Percentiles rank a stretch among this genome's conserved stretches.
Conservation (phyloP, 441 rosid species). For the Populus hybrid region DNA sequence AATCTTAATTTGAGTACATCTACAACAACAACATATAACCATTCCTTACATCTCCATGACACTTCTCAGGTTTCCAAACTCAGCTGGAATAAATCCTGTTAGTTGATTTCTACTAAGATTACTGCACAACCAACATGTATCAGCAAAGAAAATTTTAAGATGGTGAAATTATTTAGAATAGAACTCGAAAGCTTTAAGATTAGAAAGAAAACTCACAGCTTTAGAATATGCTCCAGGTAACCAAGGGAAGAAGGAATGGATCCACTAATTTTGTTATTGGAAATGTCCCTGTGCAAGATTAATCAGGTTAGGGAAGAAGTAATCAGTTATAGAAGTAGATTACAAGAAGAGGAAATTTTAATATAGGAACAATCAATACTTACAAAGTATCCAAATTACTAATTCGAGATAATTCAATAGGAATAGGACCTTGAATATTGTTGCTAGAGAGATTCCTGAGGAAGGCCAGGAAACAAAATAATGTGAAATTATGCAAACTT, state of each 20-base stretch:
- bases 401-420: conserved; percentile 85
- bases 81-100: conserved; percentile 72
- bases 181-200: background rate
- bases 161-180: conserved; percentile 8
- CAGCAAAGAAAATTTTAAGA: conserved; percentile 10
- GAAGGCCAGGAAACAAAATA: background rate
- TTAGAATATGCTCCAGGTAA: conserved; percentile 89
- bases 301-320: background rate
- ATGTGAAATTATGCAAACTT: background rate
- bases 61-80: conserved; percentile 86
- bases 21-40: conserved; percentile 1
- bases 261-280: conserved; percentile 74
- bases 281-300: conserved; percentile 60
- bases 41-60: conserved; percentile 80
- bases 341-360: background rate
- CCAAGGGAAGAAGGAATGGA: conserved; percentile 87
- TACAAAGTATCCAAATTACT: conserved; percentile 90
- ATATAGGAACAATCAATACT: conserved; percentile 26
- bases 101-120: conserved; percentile 80
- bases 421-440: conserved; percentile 64
- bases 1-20: background rate
- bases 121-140: conserved; percentile 34
- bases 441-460: conserved; percentile 81
- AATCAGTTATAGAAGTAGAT: background rate
- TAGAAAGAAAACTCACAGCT: conserved; percentile 54